Evolutionary conservation across 192 early-diverging fungal species (phyloP).

Genomic region (Funneliformis mosseae): DNA sequence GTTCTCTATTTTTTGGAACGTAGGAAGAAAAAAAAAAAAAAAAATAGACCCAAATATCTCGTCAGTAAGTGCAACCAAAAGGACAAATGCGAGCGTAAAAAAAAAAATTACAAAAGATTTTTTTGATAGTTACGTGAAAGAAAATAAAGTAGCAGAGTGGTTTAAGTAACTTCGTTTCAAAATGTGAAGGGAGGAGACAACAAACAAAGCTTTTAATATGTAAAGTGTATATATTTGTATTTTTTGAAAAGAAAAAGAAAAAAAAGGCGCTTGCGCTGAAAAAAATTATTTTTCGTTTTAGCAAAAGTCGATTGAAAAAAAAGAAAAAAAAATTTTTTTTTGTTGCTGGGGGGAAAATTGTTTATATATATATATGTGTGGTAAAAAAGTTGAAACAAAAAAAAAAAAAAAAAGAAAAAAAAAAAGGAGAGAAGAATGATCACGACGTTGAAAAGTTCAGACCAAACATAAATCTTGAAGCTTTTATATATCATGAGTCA

Average conservation of each 20-base stretch:
- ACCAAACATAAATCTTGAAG: neutral
- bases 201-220: neutral
- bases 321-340: neutral
- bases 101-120: neutral
- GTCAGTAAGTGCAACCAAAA: neutral
- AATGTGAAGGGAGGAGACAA: neutral
- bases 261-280: neutral
- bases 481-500: conserved; percentile 8
- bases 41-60: neutral
- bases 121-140: neutral
- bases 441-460: neutral
- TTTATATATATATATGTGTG: conserved; percentile 1
- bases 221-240: neutral
- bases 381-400: conserved; percentile 1
- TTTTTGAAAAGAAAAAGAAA: neutral
- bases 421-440: conserved; percentile 3
- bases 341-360: neutral
- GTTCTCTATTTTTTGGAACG: neutral
- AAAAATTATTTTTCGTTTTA: neutral
- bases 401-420: neutral
- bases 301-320: neutral
- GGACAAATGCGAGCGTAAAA: too few species aligned
- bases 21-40: neutral
- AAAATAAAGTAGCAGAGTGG: neutral
- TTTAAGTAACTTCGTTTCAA: neutral